Percentiles rank a stretch among this genome's conserved stretches.
phyloP scores from a whole-genome alignment of 2,329 filamentous ascomycete genomes.

The Aspergillus luchuensis region DNA sequence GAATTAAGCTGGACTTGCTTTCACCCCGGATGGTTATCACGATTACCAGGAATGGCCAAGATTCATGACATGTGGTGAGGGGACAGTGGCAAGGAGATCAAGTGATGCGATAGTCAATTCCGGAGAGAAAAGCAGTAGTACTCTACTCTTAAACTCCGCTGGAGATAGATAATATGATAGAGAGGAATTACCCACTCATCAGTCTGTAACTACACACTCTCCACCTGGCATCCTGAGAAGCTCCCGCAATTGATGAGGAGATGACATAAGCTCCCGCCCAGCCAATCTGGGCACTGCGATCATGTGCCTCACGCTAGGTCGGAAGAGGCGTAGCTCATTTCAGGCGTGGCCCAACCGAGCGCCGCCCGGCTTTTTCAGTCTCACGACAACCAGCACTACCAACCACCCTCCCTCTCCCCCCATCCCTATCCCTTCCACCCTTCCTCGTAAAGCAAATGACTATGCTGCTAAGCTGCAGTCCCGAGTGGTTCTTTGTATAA shows the following conservation, averaged over 20 bases:
- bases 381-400: conserved; percentile 25
- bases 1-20: conserved; percentile 11
- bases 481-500: conserved; percentile 41
- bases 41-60: conserved; percentile 14
- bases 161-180: not conserved
- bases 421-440: conserved; percentile 15
- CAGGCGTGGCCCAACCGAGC: conserved; percentile 21
- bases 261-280: conserved; percentile 29
- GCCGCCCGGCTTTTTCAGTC: conserved; percentile 26
- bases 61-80: conserved; percentile 28
- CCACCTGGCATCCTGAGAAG: conserved; percentile 35
- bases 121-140: not conserved
- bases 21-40: conserved; percentile 19
- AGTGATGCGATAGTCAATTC: too few species aligned
- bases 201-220: conserved; percentile 16
- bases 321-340: conserved; percentile 14
- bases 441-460: conserved; percentile 45
- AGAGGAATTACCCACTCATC: not conserved
- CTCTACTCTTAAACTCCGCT: not conserved
- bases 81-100: too few species aligned
- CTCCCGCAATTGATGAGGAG: conserved; percentile 20
- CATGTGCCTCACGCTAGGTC: conserved; percentile 21
- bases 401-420: conserved; percentile 15
- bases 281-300: conserved; percentile 4
- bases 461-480: conserved; percentile 37